Base-by-base conservation (phyloP, 306 rosid species). In the Citrullus colocynthis region DNA sequence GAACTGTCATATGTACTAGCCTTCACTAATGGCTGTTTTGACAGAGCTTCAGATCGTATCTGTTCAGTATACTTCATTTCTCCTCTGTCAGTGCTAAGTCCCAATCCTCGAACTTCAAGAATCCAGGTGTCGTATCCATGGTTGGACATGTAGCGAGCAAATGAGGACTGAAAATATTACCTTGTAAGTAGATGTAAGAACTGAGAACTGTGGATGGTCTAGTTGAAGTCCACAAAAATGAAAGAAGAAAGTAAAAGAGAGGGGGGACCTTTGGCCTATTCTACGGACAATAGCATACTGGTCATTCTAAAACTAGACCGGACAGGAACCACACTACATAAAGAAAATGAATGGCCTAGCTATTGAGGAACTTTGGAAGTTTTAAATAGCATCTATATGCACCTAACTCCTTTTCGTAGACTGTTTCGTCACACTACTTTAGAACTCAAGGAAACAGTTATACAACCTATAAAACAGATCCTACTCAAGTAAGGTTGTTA, bases 61-160 rank as follows among this genome's bases (percentile, higher is more conserved):
- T 39, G 65, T 16, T 14, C 60, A 41, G 79, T 62, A 75, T 42
- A 65, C 72, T 54, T 85, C 76, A 65, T 81, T 64, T 82, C 85
- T 64, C 76, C 81, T 67, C 84, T 79, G 16, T 56, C 51, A 2
- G 85, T 84, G 88, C 97, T 94, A 79, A 94, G 84, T 39, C 98
- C 98, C 66, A 90, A 80, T 34, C 98, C 98, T 58, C 98, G 86
- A 82, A 94, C 84, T 85, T 92, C 98, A 75, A 94, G 93, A 84
- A 81, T 87, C 98, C 98, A 94, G 2, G 98, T 89, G 86, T 94
- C 98, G 66, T 88, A 94, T 79, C 98, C 97, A 81, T 89, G 88
- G 1, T 83, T 81, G 21, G 97, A 84, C 98, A 94, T 91, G 84
- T 76, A 84, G 70, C 97, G 91, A 0, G 93, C 97, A 86, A 92